Evolutionary conservation across 495 filamentous ascomycete species (phyloP), one percentile per base, ranked within the genome.

Genomic region (Cercophora sp.): DNA sequence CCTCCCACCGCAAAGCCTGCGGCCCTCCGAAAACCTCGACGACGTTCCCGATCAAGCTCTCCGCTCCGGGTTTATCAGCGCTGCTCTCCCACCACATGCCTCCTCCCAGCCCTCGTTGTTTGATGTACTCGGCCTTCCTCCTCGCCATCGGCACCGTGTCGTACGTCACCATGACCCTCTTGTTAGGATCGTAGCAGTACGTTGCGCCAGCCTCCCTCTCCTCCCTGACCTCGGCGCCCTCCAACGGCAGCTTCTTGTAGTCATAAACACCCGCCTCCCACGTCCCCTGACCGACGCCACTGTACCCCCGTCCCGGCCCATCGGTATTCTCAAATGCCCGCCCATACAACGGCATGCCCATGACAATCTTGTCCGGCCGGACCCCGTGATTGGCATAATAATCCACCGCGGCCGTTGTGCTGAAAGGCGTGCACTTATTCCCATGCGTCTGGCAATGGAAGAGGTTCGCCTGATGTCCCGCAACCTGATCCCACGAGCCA

Each of bases 41-140:
- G 40, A 87, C 86, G 39, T 78, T 84, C 10, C 72, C 78, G 48
- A 94, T 88, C 69, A 93, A 57, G 62, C 87, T 90, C 42, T 82
- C 77, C 4, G 75, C 68, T 0, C 80, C 81, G 2, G 59, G 62
- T 68, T 85, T 88, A 66, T 96, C 92, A 4, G 79, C 85, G 67
- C 84, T 91, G 59, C 83, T 87, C 71, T 97, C 92, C 91, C 92
- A 97, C 91, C 90, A 96, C 91, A 96, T 97, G 11, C 77, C 88
- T 16, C 92, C 91, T 1, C 88, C 91, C 4, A 96, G 74, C 2
- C 81, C 77, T 36, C 77, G 71, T 10, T 76, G 49, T 58, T 71
- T 75, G 56, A 96, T 79, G 65, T 82, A 96, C 27, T 76, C 69
- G 2, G 82, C 84, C 74, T 96, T 97, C 43, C 59, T 29, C 55